Evolutionary conservation across 1,284 basidiomycete species (phyloP).

Genomic region (Irpex sp.): DNA sequence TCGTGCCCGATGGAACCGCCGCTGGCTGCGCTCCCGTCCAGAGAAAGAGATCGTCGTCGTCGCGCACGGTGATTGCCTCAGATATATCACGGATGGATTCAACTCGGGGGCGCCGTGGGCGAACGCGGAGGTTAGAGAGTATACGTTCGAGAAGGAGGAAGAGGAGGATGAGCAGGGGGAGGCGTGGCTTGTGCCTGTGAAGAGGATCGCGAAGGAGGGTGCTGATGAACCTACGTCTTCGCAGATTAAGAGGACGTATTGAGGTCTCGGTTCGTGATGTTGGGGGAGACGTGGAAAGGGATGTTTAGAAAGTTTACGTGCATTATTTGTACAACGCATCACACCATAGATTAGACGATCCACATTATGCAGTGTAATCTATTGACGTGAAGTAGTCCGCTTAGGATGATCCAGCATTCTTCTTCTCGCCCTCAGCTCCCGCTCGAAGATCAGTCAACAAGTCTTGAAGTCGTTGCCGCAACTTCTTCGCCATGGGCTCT

Average conservation of each 20-base stretch:
- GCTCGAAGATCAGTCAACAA: background rate
- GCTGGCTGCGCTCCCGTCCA: conserved; percentile 27
- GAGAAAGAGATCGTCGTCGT: conserved; percentile 29
- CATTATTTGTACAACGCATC: no score
- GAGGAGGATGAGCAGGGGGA: conserved; percentile 22
- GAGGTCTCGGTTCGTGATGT: no score
- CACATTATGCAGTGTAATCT: no score
- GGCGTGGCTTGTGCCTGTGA: conserved; percentile 21
- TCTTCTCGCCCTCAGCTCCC: background rate
- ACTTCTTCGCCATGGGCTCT: background rate
- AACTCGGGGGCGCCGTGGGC: conserved; percentile 24
- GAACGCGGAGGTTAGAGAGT: conserved; percentile 27
- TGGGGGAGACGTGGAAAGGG: no score
- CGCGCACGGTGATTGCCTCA: conserved; percentile 26
- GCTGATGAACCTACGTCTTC: conserved; percentile 22
- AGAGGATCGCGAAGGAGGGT: conserved; percentile 20
- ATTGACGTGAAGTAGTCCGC: no score
- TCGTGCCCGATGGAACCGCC: conserved; percentile 27
- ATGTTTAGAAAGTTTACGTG: no score
- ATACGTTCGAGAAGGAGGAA: conserved; percentile 23
- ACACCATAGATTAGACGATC: no score
- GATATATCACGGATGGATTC: conserved; percentile 23
- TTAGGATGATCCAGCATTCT: no score
- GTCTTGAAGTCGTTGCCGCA: background rate
- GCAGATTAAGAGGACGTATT: background rate